Evolutionary conservation across 257 asterid genomes (phyloP).

Genomic region (Primulina huaijiensis): DNA sequence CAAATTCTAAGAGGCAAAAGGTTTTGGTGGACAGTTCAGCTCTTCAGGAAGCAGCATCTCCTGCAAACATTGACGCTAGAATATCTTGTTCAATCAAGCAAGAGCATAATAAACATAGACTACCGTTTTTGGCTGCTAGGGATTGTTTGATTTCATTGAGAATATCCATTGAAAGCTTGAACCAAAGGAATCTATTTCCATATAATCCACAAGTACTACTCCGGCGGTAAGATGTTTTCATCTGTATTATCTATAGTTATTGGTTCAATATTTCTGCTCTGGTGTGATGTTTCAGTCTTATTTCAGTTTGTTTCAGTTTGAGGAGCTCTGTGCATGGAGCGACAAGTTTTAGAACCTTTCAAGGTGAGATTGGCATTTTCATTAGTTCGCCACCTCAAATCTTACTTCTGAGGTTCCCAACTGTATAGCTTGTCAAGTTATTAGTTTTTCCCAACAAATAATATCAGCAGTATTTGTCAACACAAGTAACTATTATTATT

Average conservation of each 20-base stretch:
- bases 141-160: conserved; percentile 65
- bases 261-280: conserved; percentile 8
- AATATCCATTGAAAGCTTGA: conserved; percentile 58
- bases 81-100: conserved; percentile 21
- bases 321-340: conserved; percentile 52
- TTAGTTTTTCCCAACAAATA: too few species aligned
- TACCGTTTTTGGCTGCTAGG: conserved; percentile 52
- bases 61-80: conserved; percentile 19
- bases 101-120: conserved; percentile 26
- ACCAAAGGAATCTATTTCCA: conserved; percentile 74
- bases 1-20: conserved; percentile 47
- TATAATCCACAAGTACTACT: conserved; percentile 79
- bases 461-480: too few species aligned
- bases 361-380: not conserved
- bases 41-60: conserved; percentile 25
- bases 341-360: conserved; percentile 20
- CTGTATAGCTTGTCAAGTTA: not conserved
- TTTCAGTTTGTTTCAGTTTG: conserved; percentile 64
- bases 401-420: not conserved
- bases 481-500: too few species aligned
- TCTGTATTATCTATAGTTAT: conserved; percentile 8
- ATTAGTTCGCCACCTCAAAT: too few species aligned
- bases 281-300: conserved; percentile 12
- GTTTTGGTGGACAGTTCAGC: conserved; percentile 24
- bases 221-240: conserved; percentile 48